Conservation (phyloP, 2,329 filamentous ascomycete species). For the Aspergillus fijiensis region DNA sequence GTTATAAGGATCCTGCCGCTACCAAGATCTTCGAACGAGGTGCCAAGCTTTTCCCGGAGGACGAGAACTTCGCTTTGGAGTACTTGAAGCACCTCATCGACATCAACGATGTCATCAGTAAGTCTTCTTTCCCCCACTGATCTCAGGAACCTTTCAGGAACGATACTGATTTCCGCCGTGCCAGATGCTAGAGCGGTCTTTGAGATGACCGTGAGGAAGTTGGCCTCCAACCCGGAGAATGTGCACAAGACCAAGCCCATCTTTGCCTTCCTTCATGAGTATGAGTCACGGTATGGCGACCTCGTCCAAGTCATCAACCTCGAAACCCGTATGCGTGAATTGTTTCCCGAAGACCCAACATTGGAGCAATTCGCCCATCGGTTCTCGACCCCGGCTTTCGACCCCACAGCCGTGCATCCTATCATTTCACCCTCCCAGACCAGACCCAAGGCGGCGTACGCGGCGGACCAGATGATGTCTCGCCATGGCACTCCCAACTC, state of each 20-base stretch:
- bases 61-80: conserved; percentile 89
- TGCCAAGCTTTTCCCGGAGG: conserved; percentile 87
- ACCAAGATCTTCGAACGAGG: conserved; percentile 96
- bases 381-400: conserved; percentile 71
- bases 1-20: conserved; percentile 90
- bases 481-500: conserved; percentile 38
- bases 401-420: conserved; percentile 76
- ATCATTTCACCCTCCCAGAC: conserved; percentile 84
- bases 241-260: conserved; percentile 76
- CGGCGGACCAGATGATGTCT: conserved; percentile 25
- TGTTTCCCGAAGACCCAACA: conserved; percentile 86
- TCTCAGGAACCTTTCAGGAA: not conserved
- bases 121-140: conserved; percentile 39
- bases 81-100: conserved; percentile 94
- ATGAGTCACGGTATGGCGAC: conserved; percentile 92
- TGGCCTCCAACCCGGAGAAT: conserved; percentile 74
- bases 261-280: conserved; percentile 90
- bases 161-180: conserved; percentile 15
- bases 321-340: conserved; percentile 86
- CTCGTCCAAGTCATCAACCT: conserved; percentile 85
- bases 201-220: conserved; percentile 83
- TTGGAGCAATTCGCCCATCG: conserved; percentile 73
- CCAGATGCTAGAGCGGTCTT: conserved; percentile 94
- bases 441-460: conserved; percentile 56
- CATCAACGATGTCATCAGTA: conserved; percentile 90